These are phyloP conservation scores for Plantago rigida DNA, from an alignment of 305 asterid genomes.

Conservation along the genomic window DNA sequence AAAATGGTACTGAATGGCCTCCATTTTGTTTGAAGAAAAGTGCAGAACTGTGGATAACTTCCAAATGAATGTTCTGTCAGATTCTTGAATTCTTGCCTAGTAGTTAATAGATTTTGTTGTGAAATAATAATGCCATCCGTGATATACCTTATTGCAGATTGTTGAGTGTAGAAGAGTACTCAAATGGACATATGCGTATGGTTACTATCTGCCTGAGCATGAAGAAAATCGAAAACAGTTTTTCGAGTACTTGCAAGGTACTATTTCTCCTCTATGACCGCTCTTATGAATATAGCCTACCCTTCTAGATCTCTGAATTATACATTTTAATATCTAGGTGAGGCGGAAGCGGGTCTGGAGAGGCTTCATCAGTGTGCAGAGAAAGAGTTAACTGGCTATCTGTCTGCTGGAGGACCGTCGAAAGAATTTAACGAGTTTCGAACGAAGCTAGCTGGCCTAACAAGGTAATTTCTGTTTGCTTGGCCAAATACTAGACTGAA, in stretches of 20 bases:
- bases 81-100: no score
- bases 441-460: constrained; percentile 82
- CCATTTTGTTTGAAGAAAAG: no score
- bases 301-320: constrained; percentile 7
- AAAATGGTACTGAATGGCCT: no score
- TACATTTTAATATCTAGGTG: constrained; percentile 41
- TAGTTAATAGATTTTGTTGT: no score
- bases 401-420: constrained; percentile 50
- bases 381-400: constrained; percentile 61
- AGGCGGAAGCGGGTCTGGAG: constrained; percentile 94
- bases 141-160: constrained; percentile 38
- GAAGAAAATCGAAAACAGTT: constrained; percentile 63
- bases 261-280: constrained; percentile 19
- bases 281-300: constrained; percentile 2
- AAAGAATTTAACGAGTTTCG: constrained; percentile 81
- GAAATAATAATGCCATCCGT: not conserved
- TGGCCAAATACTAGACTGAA: not conserved
- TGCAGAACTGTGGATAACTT: no score
- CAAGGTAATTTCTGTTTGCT: constrained; percentile 39
- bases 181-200: constrained; percentile 90
- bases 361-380: constrained; percentile 97
- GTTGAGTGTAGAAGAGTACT: constrained; percentile 93
- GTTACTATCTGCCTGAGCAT: constrained; percentile 65
- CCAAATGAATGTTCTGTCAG: no score
- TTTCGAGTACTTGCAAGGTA: constrained; percentile 95